phyloP scores from a whole-genome alignment of 1,139 yeast species.

The Saccharomyces hybrid region DNA sequence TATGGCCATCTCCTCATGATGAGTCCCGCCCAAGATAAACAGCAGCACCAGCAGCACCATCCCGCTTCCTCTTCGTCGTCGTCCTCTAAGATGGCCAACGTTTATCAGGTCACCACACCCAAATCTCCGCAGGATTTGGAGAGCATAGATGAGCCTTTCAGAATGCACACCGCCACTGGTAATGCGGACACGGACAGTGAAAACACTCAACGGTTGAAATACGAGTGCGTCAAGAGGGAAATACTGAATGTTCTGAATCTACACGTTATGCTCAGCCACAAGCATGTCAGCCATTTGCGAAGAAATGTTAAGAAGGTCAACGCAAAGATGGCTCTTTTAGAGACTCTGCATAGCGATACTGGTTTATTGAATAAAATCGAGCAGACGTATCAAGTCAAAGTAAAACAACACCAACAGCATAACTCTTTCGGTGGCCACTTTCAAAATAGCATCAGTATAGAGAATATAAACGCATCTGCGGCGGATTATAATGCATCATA shows the following conservation, averaged over 20 bases:
- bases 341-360: conserved; percentile 46
- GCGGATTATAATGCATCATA: background rate
- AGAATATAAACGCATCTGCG: background rate
- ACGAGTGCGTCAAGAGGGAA: conserved; percentile 28
- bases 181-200: conserved; percentile 21
- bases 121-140: conserved; percentile 35
- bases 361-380: conserved; percentile 24
- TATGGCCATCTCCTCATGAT: background rate
- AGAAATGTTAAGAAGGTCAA: conserved; percentile 61
- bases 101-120: conserved; percentile 37
- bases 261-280: conserved; percentile 64
- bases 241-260: conserved; percentile 46
- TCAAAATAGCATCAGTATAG: background rate
- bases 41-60: background rate
- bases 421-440: background rate
- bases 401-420: background rate
- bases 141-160: conserved; percentile 6
- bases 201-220: conserved; percentile 26
- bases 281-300: conserved; percentile 52
- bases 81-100: conserved; percentile 10
- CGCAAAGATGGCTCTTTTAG: conserved; percentile 48
- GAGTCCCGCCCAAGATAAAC: background rate
- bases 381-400: background rate
- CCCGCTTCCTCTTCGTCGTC: background rate
- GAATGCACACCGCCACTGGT: conserved; percentile 2